Base-by-base conservation (phyloP, 1,284 basidiomycete species). In the Ustilago sp. region DNA sequence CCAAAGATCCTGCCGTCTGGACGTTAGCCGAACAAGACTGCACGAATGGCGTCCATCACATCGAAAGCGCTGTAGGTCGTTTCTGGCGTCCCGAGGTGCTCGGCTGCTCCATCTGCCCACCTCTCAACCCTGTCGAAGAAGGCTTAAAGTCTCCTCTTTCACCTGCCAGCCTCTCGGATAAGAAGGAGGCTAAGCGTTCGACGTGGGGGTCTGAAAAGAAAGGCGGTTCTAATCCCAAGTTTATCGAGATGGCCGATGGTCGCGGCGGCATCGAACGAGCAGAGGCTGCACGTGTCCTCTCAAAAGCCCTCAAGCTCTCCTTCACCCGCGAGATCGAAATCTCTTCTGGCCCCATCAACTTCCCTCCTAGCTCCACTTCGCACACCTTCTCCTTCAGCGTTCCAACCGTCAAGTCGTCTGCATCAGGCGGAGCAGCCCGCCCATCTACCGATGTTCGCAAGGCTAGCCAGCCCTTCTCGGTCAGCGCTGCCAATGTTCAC, bases 311-410 rank as follows among this genome's bases (percentile, higher is more conserved):
- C 63, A 83, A 83, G 92, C 90, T 93, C 56, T 93, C 93, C 17
- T 95, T 95, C 87, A 91, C 93, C 31, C 92, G 93, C 61, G 94
- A 95, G 87, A 93, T 98, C 56, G 95, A 98, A 85, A 93, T 98
- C 52, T 57, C 81, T 4, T 77, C 81, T 7, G 80, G 80, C 6
- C 81, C 80, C 53, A 72, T 68, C 63, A 74, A 77, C 65, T 83
- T 80, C 47, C 79, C 81, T 31, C 82, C 82, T 31, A 59, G 94
- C 1, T 93, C 93, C 19, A 96, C 94, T 17, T 92, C 94, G 54
- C 94, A 98, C 87, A 92, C 91, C 0, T 98, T 98, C 87, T 93
- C 93, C 4, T 98, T 98, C 76, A 86, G 83, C 57, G 82, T 79
- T 56, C 86, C 80, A 47, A 82, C 76, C 56, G 65, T 74, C 64